Evolutionary conservation across 495 filamentous ascomycete genomes (phyloP).

Genomic region (Podospora pseudocomata): DNA sequence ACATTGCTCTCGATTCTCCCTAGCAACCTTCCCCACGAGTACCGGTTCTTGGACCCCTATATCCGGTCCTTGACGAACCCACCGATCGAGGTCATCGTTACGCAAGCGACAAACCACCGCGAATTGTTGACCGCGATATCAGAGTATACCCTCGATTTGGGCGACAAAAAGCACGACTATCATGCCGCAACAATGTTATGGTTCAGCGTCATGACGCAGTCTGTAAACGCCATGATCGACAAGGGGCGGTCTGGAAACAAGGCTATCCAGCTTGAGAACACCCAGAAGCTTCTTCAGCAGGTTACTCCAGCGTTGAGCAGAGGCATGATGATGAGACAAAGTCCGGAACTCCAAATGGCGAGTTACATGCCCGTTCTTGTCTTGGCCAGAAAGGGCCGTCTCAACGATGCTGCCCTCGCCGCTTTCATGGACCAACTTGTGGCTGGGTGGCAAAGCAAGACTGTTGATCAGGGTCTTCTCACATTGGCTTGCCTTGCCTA

Average conservation of each 20-base stretch:
- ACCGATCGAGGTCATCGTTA: conserved; percentile 73
- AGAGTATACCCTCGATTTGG: conserved; percentile 65
- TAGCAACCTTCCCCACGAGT: conserved; percentile 62
- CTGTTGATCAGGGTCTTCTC: conserved; percentile 66
- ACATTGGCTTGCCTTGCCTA: conserved; percentile 79
- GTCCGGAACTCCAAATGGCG: conserved; percentile 72
- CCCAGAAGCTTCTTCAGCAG: conserved; percentile 72
- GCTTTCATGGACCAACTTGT: conserved; percentile 84
- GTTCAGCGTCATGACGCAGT: conserved; percentile 77
- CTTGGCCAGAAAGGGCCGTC: conserved; percentile 71
- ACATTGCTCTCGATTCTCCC: conserved; percentile 82
- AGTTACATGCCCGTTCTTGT: conserved; percentile 88
- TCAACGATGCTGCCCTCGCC: conserved; percentile 70
- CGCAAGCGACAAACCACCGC: conserved; percentile 69
- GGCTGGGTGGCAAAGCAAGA: conserved; percentile 67
- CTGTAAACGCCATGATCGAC: conserved; percentile 75
- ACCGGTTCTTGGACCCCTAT: conserved; percentile 82
- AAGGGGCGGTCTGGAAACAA: conserved; percentile 64
- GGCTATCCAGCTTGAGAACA: conserved; percentile 63
- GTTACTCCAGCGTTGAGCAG: conserved; percentile 73
- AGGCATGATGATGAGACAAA: conserved; percentile 65
- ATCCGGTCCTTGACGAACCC: conserved; percentile 67
- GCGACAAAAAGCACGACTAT: conserved; percentile 64
- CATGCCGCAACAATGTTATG: conserved; percentile 77
- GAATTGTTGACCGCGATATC: conserved; percentile 69